Evolutionary conservation across 495 filamentous ascomycete species (phyloP).

Genomic region (Penicillium samsonianum): DNA sequence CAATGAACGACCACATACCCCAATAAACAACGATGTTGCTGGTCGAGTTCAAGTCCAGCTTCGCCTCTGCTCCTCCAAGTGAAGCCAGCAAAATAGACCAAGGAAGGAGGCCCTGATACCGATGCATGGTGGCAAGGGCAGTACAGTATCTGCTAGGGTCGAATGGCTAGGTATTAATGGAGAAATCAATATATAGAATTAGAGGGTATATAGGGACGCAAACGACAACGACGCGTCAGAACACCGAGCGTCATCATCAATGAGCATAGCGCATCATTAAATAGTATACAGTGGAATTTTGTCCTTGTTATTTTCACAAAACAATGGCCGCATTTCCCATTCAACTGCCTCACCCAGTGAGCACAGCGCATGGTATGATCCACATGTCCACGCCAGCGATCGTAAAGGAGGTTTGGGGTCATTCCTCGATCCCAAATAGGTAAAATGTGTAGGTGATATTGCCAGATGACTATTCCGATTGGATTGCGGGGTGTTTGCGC

Average conservation of each 20-base stretch:
- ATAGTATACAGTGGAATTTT: conserved; percentile 23
- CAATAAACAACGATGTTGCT: conserved; percentile 64
- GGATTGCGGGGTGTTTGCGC: conserved; percentile 3
- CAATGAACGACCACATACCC: conserved; percentile 40
- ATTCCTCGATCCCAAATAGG: not conserved
- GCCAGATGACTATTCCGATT: conserved; percentile 13
- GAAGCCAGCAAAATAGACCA: conserved; percentile 31
- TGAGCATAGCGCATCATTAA: conserved; percentile 13
- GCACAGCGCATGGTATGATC: conserved; percentile 22
- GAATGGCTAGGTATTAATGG: conserved; percentile 6
- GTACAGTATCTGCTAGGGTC: not conserved
- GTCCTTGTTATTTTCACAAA: conserved; percentile 19
- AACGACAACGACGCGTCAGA: conserved; percentile 3
- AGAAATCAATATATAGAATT: not conserved
- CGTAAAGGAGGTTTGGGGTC: not conserved
- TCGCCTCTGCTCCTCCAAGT: conserved; percentile 39
- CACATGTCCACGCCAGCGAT: conserved; percentile 19
- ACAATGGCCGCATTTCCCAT: conserved; percentile 15
- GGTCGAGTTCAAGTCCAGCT: conserved; percentile 44
- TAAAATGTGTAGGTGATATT: not conserved
- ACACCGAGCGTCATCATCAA: not conserved
- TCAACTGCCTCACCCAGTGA: conserved; percentile 14
- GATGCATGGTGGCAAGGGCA: conserved; percentile 27
- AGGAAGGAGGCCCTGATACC: conserved; percentile 27
- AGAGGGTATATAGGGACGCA: not conserved